These are phyloP conservation scores for Xylaria sp. DNA, from an alignment of 2,329 filamentous ascomycete species.

Conservation along the genomic window DNA sequence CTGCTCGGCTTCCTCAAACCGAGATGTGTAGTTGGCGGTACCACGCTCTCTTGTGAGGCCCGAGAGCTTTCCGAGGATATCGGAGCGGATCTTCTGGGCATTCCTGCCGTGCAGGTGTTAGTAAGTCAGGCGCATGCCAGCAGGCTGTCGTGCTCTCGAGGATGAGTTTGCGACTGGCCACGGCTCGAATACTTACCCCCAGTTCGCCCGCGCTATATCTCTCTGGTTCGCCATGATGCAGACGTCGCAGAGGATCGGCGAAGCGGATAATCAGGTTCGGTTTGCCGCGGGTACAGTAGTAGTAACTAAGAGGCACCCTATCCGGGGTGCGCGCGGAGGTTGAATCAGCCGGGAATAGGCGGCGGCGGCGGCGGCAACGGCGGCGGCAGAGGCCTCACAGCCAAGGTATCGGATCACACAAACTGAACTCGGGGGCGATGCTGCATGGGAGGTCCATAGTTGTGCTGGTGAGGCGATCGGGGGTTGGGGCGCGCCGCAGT, in stretches of 20 bases:
- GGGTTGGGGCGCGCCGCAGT: constrained; percentile 41
- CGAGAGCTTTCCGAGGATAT: constrained; percentile 43
- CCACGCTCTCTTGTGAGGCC: constrained; percentile 47
- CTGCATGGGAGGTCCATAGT: constrained; percentile 50
- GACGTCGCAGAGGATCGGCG: constrained; percentile 11
- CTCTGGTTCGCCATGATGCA: constrained; percentile 45
- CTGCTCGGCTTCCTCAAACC: constrained; percentile 49
- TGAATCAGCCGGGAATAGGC: constrained; percentile 37
- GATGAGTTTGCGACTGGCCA: not conserved
- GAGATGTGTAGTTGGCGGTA: constrained; percentile 46
- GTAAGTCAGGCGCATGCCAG: constrained; percentile 18
- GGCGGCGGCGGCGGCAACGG: constrained; percentile 30
- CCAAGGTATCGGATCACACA: constrained; percentile 49
- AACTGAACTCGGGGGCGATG: constrained; percentile 44
- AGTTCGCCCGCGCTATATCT: constrained; percentile 45
- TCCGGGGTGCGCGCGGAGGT: constrained; percentile 39
- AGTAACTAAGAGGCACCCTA: constrained; percentile 34
- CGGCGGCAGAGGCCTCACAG: constrained; percentile 46
- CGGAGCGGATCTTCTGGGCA: constrained; percentile 47
- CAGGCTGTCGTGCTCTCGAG: not conserved
- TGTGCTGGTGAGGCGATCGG: constrained; percentile 41
- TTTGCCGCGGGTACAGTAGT: constrained; percentile 17
- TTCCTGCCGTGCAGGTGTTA: constrained; percentile 39
- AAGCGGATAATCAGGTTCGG: constrained; percentile 26
- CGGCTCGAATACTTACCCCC: constrained; percentile 44